Percentiles rank a stretch among this genome's conserved stretches.
phyloP scores from a whole-genome alignment of 192 early-diverging fungal species.

The Linnemannia exigua region DNA sequence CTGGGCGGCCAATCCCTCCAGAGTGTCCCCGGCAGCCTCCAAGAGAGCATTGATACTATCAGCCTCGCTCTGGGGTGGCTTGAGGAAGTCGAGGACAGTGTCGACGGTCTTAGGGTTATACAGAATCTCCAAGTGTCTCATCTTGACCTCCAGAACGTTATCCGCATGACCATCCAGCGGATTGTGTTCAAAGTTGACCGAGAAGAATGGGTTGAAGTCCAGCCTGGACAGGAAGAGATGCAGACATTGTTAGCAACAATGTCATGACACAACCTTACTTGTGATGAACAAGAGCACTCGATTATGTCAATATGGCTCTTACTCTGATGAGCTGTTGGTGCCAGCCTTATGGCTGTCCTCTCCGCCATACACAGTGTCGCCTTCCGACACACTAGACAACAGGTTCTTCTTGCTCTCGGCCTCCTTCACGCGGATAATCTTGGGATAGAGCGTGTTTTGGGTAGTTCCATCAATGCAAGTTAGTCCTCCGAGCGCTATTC shows the following conservation, averaged over 20 bases:
- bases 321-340: constrained; percentile 14
- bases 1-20: constrained; percentile 90
- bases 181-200: constrained; percentile 84
- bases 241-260: background rate
- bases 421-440: constrained; percentile 69
- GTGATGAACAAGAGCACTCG: background rate
- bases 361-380: constrained; percentile 52
- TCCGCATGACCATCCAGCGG: constrained; percentile 94
- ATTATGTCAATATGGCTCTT: background rate
- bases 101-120: constrained; percentile 86
- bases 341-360: constrained; percentile 19
- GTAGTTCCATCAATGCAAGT: constrained; percentile 75
- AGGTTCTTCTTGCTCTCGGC: constrained; percentile 56
- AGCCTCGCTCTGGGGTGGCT: constrained; percentile 78
- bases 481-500: constrained; percentile 73
- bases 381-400: constrained; percentile 57
- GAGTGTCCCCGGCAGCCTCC: constrained; percentile 84
- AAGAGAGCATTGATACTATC: constrained; percentile 79
- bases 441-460: constrained; percentile 64
- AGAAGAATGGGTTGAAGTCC: constrained; percentile 75
- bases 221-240: background rate
- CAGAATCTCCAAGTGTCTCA: constrained; percentile 91
- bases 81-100: constrained; percentile 86
- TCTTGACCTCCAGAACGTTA: constrained; percentile 84
- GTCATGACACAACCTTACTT: background rate